A percentile compares a stretch with the other conserved stretches of the same genome.
phyloP scores from a whole-genome alignment of 73 alveolate species.

The Paramecium bursaria region DNA sequence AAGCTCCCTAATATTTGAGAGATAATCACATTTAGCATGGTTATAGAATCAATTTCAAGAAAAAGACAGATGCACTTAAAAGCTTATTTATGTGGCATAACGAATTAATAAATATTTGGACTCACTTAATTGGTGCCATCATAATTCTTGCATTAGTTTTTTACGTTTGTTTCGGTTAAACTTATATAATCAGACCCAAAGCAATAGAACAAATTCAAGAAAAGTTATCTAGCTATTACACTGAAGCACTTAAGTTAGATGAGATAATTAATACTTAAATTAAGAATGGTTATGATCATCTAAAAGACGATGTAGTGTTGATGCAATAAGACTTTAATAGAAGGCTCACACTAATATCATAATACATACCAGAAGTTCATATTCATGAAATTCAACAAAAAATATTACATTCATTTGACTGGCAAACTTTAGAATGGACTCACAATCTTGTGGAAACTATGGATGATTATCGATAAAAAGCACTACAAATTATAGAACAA shows the following conservation, averaged over 20 bases:
- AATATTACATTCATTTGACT: conserved; percentile 6
- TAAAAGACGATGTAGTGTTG: conserved; percentile 5
- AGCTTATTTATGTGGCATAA: conserved; percentile 57
- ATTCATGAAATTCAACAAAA: conserved; percentile 26
- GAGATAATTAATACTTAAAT: background rate
- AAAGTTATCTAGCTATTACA: background rate
- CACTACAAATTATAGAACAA: conserved; percentile 7
- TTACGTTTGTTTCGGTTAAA: conserved; percentile 16
- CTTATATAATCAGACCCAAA: conserved; percentile 14
- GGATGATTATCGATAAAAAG: conserved; percentile 9
- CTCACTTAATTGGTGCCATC: conserved; percentile 48
- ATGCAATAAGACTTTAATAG: conserved; percentile 2
- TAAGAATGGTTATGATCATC: conserved; percentile 8
- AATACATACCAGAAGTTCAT: conserved; percentile 1
- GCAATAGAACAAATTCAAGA: conserved; percentile 63
- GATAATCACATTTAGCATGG: conserved; percentile 41
- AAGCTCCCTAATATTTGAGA: conserved; percentile 43
- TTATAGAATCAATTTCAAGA: conserved; percentile 26
- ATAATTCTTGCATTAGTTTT: conserved; percentile 9
- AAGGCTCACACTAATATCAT: background rate
- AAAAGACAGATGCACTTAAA: conserved; percentile 27
- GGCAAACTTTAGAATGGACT: conserved; percentile 47
- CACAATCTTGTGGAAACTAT: conserved; percentile 6
- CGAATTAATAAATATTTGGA: conserved; percentile 4
- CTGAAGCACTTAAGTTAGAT: background rate